Percentiles rank a stretch among this genome's conserved stretches.
These are phyloP conservation scores for Trichoderma lentiforme DNA, from an alignment of 2,329 filamentous ascomycete genomes.

Conservation along the genomic window DNA sequence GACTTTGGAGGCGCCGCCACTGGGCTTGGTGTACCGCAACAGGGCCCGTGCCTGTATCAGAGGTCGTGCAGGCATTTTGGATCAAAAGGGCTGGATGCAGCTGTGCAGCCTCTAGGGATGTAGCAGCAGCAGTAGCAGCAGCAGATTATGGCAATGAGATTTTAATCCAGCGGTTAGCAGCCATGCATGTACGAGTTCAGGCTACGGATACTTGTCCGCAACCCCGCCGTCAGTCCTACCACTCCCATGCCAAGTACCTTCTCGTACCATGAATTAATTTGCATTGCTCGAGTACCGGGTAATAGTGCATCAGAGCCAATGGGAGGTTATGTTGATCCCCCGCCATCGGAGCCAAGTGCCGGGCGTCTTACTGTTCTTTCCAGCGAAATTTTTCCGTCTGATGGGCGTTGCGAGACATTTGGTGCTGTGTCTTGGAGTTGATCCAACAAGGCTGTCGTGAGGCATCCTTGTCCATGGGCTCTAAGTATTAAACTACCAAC, in stretches of 20 bases:
- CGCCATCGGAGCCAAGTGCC: neutral
- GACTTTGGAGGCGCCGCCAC: neutral
- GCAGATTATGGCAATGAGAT: neutral
- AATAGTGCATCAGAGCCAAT: neutral
- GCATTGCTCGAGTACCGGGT: too few species aligned
- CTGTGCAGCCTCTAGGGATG: neutral
- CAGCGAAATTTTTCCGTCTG: neutral
- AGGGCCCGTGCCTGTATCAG: conserved; percentile 2
- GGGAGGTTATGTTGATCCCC: neutral
- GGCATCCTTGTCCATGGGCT: neutral
- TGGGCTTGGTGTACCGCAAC: neutral
- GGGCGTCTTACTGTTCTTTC: neutral
- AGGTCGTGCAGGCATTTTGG: conserved; percentile 4
- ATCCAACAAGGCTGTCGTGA: neutral
- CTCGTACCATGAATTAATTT: neutral
- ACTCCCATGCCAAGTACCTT: neutral
- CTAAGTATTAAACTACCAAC: neutral
- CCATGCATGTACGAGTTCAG: neutral
- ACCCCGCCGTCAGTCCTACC: neutral
- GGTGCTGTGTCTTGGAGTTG: neutral
- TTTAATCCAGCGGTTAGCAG: neutral
- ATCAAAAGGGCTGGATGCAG: neutral
- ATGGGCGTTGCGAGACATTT: neutral
- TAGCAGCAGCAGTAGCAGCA: neutral
- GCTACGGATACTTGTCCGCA: neutral